Conservation (phyloP, 75 land plant genomes). For the Picea glauca region DNA sequence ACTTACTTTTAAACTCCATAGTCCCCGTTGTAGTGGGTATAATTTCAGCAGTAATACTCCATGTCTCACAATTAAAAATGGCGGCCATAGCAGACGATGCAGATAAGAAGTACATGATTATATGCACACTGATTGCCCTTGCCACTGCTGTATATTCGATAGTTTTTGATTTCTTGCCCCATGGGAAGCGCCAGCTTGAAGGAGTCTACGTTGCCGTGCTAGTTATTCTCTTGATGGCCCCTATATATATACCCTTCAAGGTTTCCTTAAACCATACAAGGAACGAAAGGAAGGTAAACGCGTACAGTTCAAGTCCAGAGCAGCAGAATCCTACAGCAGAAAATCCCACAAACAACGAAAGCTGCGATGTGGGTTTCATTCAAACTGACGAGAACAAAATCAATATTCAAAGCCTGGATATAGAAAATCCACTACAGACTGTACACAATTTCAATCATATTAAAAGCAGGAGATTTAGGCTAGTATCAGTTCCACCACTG, state of each 20-base stretch:
- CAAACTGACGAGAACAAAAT: background rate
- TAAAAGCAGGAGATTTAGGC: background rate
- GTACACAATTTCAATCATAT: background rate
- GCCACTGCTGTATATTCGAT: background rate
- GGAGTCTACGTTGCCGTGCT: background rate
- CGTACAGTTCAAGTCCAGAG: background rate
- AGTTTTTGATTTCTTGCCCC: background rate
- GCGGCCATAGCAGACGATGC: background rate
- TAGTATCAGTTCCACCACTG: background rate
- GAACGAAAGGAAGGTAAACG: background rate
- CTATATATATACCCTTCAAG: background rate
- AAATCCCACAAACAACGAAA: slow-evolving; percentile 14
- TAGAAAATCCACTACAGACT: background rate
- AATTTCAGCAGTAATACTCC: slow-evolving; percentile 10
- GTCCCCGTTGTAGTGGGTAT: slow-evolving; percentile 26
- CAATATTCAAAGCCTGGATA: background rate
- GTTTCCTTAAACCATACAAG: background rate
- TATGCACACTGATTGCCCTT: background rate
- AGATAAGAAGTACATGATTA: background rate
- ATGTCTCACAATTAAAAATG: background rate
- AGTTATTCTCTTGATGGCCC: background rate
- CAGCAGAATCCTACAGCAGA: background rate
- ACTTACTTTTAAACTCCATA: slow-evolving; percentile 46
- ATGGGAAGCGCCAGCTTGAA: background rate
- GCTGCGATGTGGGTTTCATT: slow-evolving; percentile 9